These are phyloP conservation scores for Lachnellula willkommii DNA, from an alignment of 2,329 filamentous ascomycete species.

Conservation along the genomic window DNA sequence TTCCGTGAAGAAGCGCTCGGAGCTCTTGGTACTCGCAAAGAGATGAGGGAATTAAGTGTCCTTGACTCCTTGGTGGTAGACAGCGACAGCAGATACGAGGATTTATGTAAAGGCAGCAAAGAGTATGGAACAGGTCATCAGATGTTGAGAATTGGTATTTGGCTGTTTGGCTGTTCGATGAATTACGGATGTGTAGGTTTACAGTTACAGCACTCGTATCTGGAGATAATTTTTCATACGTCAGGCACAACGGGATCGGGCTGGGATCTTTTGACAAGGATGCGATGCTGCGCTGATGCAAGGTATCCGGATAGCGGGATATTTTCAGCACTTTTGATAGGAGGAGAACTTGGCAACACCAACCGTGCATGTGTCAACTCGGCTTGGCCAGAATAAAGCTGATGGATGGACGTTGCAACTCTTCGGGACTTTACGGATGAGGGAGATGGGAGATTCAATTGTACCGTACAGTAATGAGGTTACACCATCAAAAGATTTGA, in stretches of 20 bases:
- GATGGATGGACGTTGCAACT: too few relatives aligned
- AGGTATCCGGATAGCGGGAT: conserved; percentile 9
- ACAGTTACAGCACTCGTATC: neutral
- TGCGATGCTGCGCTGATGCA: neutral
- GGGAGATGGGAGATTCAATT: too few relatives aligned
- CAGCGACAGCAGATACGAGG: neutral
- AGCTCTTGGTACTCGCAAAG: neutral
- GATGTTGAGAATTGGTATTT: conserved; percentile 2
- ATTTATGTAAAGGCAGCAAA: conserved; percentile 1
- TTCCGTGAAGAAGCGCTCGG: neutral
- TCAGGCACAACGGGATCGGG: conserved; percentile 4
- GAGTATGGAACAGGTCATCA: conserved; percentile 6
- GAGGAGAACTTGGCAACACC: neutral
- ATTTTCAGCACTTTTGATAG: conserved; percentile 4
- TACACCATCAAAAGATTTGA: too few relatives aligned
- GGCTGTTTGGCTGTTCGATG: neutral
- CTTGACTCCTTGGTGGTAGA: neutral
- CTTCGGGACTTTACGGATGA: too few relatives aligned
- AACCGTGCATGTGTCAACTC: too few relatives aligned
- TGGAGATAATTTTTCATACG: conserved; percentile 13
- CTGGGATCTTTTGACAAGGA: conserved; percentile 9
- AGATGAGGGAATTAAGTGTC: neutral
- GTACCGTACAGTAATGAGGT: too few relatives aligned
- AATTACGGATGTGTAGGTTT: neutral
- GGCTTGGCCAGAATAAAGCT: too few relatives aligned